Evolutionary conservation across 129 eudicot genomes (phyloP).

Genomic region (Logfia minima): DNA sequence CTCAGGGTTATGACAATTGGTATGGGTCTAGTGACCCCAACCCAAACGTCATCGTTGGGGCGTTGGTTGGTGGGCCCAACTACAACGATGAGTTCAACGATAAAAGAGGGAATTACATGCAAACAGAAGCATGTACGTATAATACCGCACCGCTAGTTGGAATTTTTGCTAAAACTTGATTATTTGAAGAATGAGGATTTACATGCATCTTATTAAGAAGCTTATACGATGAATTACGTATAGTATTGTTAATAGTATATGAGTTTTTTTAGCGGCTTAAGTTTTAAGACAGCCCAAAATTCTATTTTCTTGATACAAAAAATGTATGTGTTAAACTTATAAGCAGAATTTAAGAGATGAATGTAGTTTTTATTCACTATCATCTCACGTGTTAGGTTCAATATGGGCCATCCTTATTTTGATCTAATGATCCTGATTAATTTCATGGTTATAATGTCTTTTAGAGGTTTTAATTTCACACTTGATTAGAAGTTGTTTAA

Average conservation of each 20-base stretch:
- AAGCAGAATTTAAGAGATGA: no score
- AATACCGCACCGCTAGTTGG: conserved; percentile 82
- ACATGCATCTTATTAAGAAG: conserved; percentile 35
- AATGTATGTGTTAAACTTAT: not conserved
- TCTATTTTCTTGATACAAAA: not conserved
- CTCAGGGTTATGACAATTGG: conserved; percentile 74
- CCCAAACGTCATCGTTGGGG: conserved; percentile 69
- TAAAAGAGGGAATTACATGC: conserved; percentile 59
- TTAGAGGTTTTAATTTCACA: no score
- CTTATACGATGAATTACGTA: conserved; percentile 18
- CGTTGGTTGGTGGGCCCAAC: conserved; percentile 81
- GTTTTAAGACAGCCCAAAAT: conserved; percentile 3
- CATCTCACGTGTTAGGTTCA: no score
- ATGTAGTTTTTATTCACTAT: no score
- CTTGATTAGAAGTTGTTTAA: no score
- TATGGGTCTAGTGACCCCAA: conserved; percentile 47
- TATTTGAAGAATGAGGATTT: conserved; percentile 27
- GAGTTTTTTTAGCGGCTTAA: conserved; percentile 28
- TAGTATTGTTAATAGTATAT: conserved; percentile 7
- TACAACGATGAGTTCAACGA: conserved; percentile 52
- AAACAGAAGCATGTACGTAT: conserved; percentile 82
- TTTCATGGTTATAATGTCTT: no score
- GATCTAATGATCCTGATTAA: no score
- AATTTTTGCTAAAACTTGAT: conserved; percentile 66
- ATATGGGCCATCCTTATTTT: no score